Base-by-base conservation (phyloP, 2,329 filamentous ascomycete genomes). In the Emergomyces pasteurianus region DNA sequence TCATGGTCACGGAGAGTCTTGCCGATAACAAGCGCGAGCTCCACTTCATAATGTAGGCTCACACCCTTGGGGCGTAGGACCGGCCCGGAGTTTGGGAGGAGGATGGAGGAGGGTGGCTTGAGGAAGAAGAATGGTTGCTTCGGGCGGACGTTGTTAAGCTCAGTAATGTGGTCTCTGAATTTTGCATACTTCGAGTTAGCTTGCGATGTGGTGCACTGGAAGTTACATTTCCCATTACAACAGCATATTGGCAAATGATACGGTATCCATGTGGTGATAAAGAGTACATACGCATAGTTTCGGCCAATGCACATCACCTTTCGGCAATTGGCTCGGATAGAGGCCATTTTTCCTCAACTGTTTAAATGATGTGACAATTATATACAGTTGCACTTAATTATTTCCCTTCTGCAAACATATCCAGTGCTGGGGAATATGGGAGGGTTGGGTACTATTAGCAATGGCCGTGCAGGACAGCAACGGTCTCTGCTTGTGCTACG, bases 41-140 rank as follows among this genome's bases (percentile, higher is more conserved):
- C 94, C 63, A 99, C 87, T 78, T 99, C 94, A 78, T 92, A 96
- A 78, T 96, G 92, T 70, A 96, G 80, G 68, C 86, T 87, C 47
- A 95, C 87, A 65, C 92, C 92, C 68, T 81, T 83, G 50, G 94
- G 94, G 52, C 88, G 84, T 67, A 96, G 81, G 55, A 96, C 85
- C 2, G 92, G 87, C 84, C 83, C 0, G 90, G 90, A 26, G 88
- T 81, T 3, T 97, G 83, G 50, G 50, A 38, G 50, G 28, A 57
- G 54, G 67, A 99, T 89, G 3, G 91, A 89, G 47, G 88, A 90
- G 0, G 92, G 79, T 1, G 94, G 94, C 81, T 99, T 99, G 68
- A 97, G 84, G 82, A 99, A 99, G 86, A 96, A 99, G 79, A 99
- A 97, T 31, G 94, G 94, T 76, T 96, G 91, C 75, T 94, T 95